Percentiles rank a stretch among this genome's conserved stretches.
Evolutionary conservation across 2,329 filamentous ascomycete genomes (phyloP).

Genomic region (Teratosphaeria nubilosa): DNA sequence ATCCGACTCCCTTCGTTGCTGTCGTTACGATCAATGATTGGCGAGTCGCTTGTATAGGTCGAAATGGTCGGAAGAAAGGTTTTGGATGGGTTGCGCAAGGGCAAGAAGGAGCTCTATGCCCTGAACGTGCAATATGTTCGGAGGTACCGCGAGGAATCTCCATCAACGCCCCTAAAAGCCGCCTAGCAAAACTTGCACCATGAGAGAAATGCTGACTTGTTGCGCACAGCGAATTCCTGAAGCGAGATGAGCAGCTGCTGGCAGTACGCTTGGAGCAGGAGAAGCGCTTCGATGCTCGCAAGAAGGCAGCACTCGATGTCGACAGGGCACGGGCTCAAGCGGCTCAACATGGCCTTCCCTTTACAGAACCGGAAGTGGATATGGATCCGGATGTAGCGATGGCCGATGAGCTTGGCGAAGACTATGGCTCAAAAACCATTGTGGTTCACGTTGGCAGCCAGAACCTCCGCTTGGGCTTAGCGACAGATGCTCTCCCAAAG

Average conservation of each 20-base stretch:
- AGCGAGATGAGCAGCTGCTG: conserved; percentile 92
- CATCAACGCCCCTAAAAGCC: not conserved
- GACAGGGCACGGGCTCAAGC: conserved; percentile 74
- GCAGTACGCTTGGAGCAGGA: conserved; percentile 82
- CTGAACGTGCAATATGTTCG: conserved; percentile 25
- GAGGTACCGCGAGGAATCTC: conserved; percentile 15
- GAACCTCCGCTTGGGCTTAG: conserved; percentile 85
- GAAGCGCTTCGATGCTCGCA: conserved; percentile 70
- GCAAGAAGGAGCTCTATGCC: conserved; percentile 25
- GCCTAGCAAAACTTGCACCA: not conserved
- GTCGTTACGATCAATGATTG: not conserved
- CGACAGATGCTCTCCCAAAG: conserved; percentile 90
- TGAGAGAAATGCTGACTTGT: not conserved
- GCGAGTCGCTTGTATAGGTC: not conserved
- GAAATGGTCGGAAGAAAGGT: conserved; percentile 23
- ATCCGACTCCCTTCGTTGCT: not conserved
- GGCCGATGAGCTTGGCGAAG: conserved; percentile 45
- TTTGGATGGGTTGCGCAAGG: conserved; percentile 22
- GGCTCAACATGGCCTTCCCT: conserved; percentile 37
- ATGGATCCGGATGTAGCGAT: conserved; percentile 44
- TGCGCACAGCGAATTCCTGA: conserved; percentile 80
- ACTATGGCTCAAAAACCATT: conserved; percentile 79
- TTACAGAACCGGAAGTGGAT: conserved; percentile 28
- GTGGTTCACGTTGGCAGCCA: conserved; percentile 94
- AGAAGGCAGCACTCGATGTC: conserved; percentile 76